Conservation (phyloP, 495 filamentous ascomycete species). For the Emericellopsis terricola region DNA sequence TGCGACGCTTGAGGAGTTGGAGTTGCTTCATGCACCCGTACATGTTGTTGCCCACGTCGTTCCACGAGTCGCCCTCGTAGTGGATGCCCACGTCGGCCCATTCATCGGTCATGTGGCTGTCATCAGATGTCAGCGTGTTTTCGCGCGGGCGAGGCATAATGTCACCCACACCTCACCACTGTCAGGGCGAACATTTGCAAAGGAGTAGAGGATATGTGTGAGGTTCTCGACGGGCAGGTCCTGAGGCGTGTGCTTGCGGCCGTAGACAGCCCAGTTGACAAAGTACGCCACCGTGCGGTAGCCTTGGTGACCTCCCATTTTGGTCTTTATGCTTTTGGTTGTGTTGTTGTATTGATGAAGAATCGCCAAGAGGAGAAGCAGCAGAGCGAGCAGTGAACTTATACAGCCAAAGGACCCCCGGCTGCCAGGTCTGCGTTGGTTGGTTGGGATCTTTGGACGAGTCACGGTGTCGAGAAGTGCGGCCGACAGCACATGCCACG, state of each 20-base stretch:
- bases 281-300: constrained; percentile 68
- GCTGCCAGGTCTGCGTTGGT: too few relatives aligned
- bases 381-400: not conserved
- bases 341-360: too few relatives aligned
- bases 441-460: too few relatives aligned
- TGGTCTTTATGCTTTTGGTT: too few relatives aligned
- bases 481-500: too few relatives aligned
- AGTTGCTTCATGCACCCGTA: constrained; percentile 93
- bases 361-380: not conserved
- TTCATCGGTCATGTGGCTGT: constrained; percentile 53
- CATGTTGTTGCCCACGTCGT: constrained; percentile 51
- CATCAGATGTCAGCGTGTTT: too few relatives aligned
- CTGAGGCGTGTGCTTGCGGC: constrained; percentile 67
- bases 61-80: constrained; percentile 65
- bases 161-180: constrained; percentile 39
- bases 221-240: constrained; percentile 75
- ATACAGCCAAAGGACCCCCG: too few relatives aligned
- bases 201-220: constrained; percentile 73
- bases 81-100: constrained; percentile 88
- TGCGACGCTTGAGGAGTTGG: constrained; percentile 69
- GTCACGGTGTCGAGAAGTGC: too few relatives aligned
- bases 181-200: constrained; percentile 47
- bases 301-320: too few relatives aligned
- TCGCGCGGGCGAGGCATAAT: not conserved
- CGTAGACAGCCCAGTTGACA: constrained; percentile 93